A percentile compares a stretch with the other conserved stretches of the same genome.
Conservation (phyloP, 257 asterid genomes). For the Primulina tabacum region DNA sequence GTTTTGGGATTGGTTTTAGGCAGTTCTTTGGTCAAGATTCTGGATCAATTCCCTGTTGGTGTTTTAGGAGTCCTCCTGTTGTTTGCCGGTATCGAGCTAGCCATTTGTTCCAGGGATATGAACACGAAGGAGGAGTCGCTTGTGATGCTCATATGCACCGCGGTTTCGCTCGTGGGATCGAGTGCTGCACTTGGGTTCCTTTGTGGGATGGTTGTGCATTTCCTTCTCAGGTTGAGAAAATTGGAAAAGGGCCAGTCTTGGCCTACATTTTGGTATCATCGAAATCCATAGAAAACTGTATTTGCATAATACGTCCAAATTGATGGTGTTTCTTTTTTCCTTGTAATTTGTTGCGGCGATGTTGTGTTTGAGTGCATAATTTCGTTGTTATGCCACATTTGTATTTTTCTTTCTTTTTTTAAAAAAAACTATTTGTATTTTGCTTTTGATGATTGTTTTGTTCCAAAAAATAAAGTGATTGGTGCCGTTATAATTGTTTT, state of each 20-base stretch:
- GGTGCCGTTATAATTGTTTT: not conserved
- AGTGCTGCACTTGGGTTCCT: conserved; percentile 75
- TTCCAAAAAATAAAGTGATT: not conserved
- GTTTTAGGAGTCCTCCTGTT: conserved; percentile 59
- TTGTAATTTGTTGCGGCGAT: not conserved
- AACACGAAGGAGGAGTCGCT: conserved; percentile 49
- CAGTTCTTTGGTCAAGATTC: conserved; percentile 53
- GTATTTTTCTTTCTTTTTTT: too few species aligned
- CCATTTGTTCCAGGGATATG: conserved; percentile 65
- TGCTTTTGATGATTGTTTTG: not conserved
- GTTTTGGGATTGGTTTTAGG: conserved; percentile 60
- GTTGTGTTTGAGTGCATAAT: not conserved
- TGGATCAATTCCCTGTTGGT: conserved; percentile 66
- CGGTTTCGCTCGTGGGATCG: conserved; percentile 68
- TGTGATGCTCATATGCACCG: conserved; percentile 62
- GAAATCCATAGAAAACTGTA: conserved; percentile 11
- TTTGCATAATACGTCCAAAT: conserved; percentile 7
- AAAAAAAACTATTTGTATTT: too few species aligned
- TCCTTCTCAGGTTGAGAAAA: conserved; percentile 49
- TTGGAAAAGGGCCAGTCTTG: conserved; percentile 31
- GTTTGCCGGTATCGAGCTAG: conserved; percentile 76
- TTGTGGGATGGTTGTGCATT: conserved; percentile 60
- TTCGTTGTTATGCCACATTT: not conserved
- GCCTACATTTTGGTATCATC: conserved; percentile 30
- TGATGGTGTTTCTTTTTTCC: not conserved